Evolutionary conservation across 148 eudicot species (phyloP).

Genomic region (Silene conica): DNA sequence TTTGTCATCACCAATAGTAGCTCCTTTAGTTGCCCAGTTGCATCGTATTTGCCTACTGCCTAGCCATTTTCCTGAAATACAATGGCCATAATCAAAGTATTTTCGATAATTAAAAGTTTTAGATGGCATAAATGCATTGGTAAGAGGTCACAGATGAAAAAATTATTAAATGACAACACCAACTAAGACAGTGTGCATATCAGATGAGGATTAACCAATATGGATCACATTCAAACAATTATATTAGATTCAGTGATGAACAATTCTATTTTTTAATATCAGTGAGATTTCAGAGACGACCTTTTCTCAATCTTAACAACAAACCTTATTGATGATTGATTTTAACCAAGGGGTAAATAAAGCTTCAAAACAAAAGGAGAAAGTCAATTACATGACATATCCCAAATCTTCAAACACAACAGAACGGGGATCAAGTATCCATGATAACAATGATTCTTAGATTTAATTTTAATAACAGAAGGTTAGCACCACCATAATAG

Average conservation of each 20-base stretch:
- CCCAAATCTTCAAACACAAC: background rate
- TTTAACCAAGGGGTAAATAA: too few relatives aligned
- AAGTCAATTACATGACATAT: background rate
- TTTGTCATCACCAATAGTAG: constrained; percentile 67
- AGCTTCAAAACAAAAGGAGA: background rate
- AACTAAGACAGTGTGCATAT: too few relatives aligned
- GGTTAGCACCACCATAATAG: background rate
- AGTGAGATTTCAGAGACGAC: background rate
- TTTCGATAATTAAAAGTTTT: background rate
- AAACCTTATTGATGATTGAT: background rate
- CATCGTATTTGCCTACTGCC: too few relatives aligned
- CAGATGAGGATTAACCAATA: background rate
- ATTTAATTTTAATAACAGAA: background rate
- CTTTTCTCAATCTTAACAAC: too few relatives aligned
- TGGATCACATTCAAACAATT: background rate
- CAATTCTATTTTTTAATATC: background rate
- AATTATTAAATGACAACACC: background rate
- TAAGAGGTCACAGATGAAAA: background rate
- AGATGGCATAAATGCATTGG: background rate
- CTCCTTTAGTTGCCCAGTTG: too few relatives aligned
- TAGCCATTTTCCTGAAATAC: constrained; percentile 83
- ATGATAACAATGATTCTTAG: background rate
- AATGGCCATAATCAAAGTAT: background rate
- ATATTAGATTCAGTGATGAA: background rate
- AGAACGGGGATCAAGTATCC: background rate